Percentiles rank a stretch among this genome's conserved stretches.
These are phyloP conservation scores for Umbelopsis ramanniana DNA, from an alignment of 192 early-diverging fungal genomes.

Conservation along the genomic window DNA sequence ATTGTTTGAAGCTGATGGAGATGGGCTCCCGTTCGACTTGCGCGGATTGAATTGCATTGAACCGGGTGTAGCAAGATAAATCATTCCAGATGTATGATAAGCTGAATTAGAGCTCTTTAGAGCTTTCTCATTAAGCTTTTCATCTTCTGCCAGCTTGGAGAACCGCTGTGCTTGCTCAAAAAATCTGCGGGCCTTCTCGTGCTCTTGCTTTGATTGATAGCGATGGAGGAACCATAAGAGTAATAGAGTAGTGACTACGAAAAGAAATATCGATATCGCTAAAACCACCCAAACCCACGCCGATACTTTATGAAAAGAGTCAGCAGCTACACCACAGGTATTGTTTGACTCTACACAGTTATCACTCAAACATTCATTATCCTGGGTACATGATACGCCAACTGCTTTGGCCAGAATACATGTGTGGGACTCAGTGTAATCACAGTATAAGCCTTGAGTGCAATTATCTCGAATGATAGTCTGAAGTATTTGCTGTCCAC, in stretches of 20 bases:
- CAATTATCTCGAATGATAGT: conserved; percentile 45
- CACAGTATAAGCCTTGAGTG: conserved; percentile 35
- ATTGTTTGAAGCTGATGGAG: background rate
- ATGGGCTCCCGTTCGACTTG: background rate
- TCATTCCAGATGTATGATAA: background rate
- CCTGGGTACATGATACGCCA: conserved; percentile 29
- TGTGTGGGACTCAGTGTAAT: background rate
- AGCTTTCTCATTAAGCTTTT: background rate
- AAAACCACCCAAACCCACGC: conserved; percentile 36
- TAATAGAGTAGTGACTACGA: conserved; percentile 27
- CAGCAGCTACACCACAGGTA: conserved; percentile 28
- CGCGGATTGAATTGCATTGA: background rate
- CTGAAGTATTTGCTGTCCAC: conserved; percentile 23
- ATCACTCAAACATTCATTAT: conserved; percentile 36
- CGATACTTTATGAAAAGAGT: conserved; percentile 32
- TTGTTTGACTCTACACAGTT: conserved; percentile 20
- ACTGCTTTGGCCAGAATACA: conserved; percentile 28
- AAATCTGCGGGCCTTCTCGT: conserved; percentile 35
- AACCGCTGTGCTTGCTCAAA: conserved; percentile 39
- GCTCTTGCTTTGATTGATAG: conserved; percentile 40
- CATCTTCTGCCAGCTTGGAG: conserved; percentile 28
- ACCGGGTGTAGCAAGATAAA: conserved; percentile 4
- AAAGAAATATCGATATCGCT: conserved; percentile 27
- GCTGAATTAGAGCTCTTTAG: background rate
- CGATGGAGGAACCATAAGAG: conserved; percentile 42